A percentile compares a stretch with the other conserved stretches of the same genome.
Evolutionary conservation across 2,329 filamentous ascomycete species (phyloP).

Genomic region (Boeremia lycopersici): DNA sequence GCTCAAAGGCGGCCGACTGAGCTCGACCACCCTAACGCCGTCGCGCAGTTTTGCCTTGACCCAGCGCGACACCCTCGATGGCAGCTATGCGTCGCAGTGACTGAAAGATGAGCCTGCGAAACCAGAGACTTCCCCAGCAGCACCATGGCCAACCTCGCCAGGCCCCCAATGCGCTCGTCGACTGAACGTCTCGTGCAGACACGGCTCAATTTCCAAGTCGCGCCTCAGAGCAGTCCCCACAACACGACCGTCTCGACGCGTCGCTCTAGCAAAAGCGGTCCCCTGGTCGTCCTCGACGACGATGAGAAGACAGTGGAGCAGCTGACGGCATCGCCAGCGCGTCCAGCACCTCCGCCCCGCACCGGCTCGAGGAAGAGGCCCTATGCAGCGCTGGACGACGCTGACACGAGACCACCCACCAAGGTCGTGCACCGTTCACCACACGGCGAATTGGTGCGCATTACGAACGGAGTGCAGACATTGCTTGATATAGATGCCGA

Average conservation of each 20-base stretch:
- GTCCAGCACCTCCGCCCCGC: constrained; percentile 28
- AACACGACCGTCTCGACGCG: constrained; percentile 34
- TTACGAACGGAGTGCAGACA: constrained; percentile 51
- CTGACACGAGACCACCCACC: constrained; percentile 46
- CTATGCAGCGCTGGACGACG: constrained; percentile 35
- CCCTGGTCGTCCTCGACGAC: constrained; percentile 29
- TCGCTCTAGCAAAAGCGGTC: constrained; percentile 32
- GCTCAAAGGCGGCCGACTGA: constrained; percentile 28
- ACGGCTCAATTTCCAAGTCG: constrained; percentile 36
- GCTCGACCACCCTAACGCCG: constrained; percentile 36
- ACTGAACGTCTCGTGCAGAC: constrained; percentile 38
- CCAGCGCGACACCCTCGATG: constrained; percentile 41
- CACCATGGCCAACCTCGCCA: constrained; percentile 35
- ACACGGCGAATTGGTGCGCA: constrained; percentile 50
- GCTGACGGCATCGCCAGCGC: constrained; percentile 14
- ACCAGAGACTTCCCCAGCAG: constrained; percentile 27
- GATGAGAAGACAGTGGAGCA: constrained; percentile 29
- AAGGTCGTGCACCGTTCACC: constrained; percentile 50
- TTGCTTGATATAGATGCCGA: constrained; percentile 43
- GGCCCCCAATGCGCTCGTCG: constrained; percentile 39
- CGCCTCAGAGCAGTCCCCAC: constrained; percentile 24
- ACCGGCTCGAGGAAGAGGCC: constrained; percentile 40
- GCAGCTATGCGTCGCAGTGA: constrained; percentile 28
- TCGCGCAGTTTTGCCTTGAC: constrained; percentile 31
- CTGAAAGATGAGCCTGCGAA: constrained; percentile 37